Base-by-base conservation (phyloP, 495 filamentous ascomycete species). In the Aspergillus bertholletiae region DNA sequence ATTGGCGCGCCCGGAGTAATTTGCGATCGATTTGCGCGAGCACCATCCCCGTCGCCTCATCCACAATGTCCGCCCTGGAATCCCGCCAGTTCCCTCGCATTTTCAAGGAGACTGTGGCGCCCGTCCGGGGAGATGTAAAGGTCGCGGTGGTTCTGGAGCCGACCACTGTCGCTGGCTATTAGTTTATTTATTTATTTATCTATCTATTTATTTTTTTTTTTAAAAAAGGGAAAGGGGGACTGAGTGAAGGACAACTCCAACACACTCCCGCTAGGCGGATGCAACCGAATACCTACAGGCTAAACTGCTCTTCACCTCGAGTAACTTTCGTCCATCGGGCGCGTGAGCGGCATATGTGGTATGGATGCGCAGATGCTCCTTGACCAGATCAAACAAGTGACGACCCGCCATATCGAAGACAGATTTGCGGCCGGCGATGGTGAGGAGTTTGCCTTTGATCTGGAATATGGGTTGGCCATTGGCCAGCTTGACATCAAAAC, bases 1-100 rank as follows among this genome's bases (percentile, higher is more conserved):
- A 55, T 52, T 86, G 74, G 8, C 80, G 62, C 17, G 71, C 73
- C 53, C 75, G 84, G 46, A 82, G 70, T 26, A 79, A 62, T 55
- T 80, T 80, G 41, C 83, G 77, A 23, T 78, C 68, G 56, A 87
- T 82, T 9, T 67, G 61, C 5, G 82, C 84, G 5, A 85, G 78
- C 0, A 74, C 62, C 12, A 69, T 60, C 27, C 69, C 69, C 9
- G 41, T 65, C 22, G 70, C 69, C 13, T 76, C 62, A 30, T 84
- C 48, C 26, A 68, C 57, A 49, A 68, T 68, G 22, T 66, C 63
- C 11, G 63, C 66, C 46, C 26, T 60, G 34, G 47, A 59, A 53
- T 68, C 66, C 7, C 53, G 58, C 66, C 63, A 66, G 45, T 62
- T 53, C 22, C 66, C 66, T 43, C 67, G 61, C 61, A 69, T 69